phyloP scores from a whole-genome alignment of 441 rosid species.

The Adansonia grandidieri region DNA sequence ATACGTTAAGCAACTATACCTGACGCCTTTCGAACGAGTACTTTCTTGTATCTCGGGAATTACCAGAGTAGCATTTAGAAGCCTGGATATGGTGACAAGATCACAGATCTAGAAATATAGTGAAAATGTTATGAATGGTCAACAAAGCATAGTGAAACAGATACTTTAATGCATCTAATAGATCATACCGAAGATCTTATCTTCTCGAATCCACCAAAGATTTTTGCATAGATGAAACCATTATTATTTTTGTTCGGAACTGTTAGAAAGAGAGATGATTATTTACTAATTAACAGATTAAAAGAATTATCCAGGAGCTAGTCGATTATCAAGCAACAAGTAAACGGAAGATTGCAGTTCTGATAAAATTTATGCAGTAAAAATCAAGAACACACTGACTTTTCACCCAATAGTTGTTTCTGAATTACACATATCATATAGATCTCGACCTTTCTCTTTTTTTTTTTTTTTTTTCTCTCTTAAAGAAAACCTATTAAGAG shows the following conservation, averaged over 20 bases:
- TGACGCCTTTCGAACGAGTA: constrained; percentile 87
- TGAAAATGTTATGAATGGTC: constrained; percentile 62
- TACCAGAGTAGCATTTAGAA: constrained; percentile 99
- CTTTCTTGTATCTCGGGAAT: constrained; percentile 98
- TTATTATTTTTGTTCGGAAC: constrained; percentile 64
- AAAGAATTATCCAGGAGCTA: constrained; percentile 17
- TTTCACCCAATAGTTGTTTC: neutral
- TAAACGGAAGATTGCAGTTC: neutral
- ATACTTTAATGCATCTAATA: constrained; percentile 25
- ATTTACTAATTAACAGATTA: neutral
- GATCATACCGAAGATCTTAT: constrained; percentile 85
- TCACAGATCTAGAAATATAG: constrained; percentile 97
- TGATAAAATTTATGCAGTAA: neutral
- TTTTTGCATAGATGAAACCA: constrained; percentile 85
- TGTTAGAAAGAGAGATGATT: constrained; percentile 29
- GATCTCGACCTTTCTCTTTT: neutral
- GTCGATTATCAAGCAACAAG: constrained; percentile 17
- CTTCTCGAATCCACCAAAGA: constrained; percentile 94
- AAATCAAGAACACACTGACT: neutral
- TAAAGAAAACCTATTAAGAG: neutral
- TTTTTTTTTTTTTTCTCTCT: neutral
- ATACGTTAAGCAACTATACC: constrained; percentile 48
- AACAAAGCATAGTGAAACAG: constrained; percentile 29
- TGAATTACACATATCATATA: neutral
- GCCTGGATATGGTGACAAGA: constrained; percentile 99